Evolutionary conservation across 352 stramenopile species (phyloP).

Genomic region (Phytophthora cryptogea): DNA sequence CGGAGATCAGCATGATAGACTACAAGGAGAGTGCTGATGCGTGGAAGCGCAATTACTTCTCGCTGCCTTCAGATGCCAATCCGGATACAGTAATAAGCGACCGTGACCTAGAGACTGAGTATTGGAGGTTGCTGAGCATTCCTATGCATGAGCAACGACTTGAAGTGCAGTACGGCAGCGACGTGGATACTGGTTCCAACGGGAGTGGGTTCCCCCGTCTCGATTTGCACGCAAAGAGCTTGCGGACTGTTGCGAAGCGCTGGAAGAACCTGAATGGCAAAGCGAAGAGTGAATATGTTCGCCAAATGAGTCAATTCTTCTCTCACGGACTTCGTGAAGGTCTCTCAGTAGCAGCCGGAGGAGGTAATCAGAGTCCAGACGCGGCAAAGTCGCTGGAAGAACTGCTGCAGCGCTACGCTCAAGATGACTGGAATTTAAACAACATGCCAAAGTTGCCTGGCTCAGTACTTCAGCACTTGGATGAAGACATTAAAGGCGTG

Average conservation of each 20-base stretch:
- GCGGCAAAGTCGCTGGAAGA: slow-evolving; percentile 46
- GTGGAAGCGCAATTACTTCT: slow-evolving; percentile 86
- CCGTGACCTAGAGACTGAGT: slow-evolving; percentile 83
- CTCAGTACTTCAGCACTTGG: slow-evolving; percentile 95
- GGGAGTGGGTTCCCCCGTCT: slow-evolving; percentile 87
- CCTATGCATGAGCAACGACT: slow-evolving; percentile 76
- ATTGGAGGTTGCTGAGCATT: slow-evolving; percentile 88
- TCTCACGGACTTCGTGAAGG: slow-evolving; percentile 50
- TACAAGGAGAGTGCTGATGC: slow-evolving; percentile 85
- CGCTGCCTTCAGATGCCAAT: slow-evolving; percentile 34
- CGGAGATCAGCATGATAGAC: slow-evolving; percentile 75
- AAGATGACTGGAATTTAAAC: slow-evolving; percentile 98
- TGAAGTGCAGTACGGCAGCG: slow-evolving; percentile 92
- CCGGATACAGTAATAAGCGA: slow-evolving; percentile 56
- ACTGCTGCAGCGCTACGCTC: slow-evolving; percentile 72
- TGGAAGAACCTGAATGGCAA: slow-evolving; percentile 52
- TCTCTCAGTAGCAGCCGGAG: slow-evolving; percentile 21
- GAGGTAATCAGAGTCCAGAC: slow-evolving; percentile 19
- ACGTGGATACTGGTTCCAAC: slow-evolving; percentile 86
- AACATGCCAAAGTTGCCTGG: slow-evolving; percentile 95
- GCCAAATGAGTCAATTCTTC: slow-evolving; percentile 55
- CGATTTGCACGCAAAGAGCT: slow-evolving; percentile 59
- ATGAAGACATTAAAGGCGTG: slow-evolving; percentile 98
- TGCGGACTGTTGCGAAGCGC: slow-evolving; percentile 56
- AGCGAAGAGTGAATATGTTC: slow-evolving; percentile 32